A percentile compares a stretch with the other conserved stretches of the same genome.
These are phyloP conservation scores for Clausena lansium DNA, from an alignment of 345 rosid genomes.

Conservation along the genomic window DNA sequence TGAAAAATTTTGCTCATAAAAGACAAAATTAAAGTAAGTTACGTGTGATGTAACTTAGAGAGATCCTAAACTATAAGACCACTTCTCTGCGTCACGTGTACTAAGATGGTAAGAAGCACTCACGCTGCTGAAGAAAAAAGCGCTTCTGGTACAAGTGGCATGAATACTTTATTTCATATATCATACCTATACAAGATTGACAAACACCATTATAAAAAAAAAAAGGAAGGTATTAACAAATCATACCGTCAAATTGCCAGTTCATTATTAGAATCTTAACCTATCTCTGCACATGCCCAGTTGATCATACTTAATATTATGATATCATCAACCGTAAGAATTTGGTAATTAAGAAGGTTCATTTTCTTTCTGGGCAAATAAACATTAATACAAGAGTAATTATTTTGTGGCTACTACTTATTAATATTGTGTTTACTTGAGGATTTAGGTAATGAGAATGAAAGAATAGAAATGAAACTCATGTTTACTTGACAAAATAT, in stretches of 20 bases:
- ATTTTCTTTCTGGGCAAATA: neutral
- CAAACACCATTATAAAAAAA: neutral
- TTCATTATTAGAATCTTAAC: conserved; percentile 18
- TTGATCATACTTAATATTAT: neutral
- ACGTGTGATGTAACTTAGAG: too few relatives aligned
- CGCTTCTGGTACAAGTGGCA: neutral
- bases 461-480: too few relatives aligned
- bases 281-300: conserved; percentile 11
- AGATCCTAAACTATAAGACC: too few relatives aligned
- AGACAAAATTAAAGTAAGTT: too few relatives aligned
- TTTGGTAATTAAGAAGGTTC: neutral
- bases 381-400: neutral
- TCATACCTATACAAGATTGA: neutral
- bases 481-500: too few relatives aligned
- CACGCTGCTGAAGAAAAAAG: neutral
- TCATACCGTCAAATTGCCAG: conserved; percentile 25
- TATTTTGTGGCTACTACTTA: too few relatives aligned
- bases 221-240: conserved; percentile 8
- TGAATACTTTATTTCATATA: neutral
- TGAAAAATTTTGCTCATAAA: too few relatives aligned
- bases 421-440: too few relatives aligned
- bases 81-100: conserved; percentile 24
- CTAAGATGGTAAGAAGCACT: conserved; percentile 21
- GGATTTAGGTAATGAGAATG: too few relatives aligned
- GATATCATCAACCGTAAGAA: neutral